These are phyloP conservation scores for Favolaschia claudopus DNA, from an alignment of 768 basidiomycete genomes.

Conservation along the genomic window DNA sequence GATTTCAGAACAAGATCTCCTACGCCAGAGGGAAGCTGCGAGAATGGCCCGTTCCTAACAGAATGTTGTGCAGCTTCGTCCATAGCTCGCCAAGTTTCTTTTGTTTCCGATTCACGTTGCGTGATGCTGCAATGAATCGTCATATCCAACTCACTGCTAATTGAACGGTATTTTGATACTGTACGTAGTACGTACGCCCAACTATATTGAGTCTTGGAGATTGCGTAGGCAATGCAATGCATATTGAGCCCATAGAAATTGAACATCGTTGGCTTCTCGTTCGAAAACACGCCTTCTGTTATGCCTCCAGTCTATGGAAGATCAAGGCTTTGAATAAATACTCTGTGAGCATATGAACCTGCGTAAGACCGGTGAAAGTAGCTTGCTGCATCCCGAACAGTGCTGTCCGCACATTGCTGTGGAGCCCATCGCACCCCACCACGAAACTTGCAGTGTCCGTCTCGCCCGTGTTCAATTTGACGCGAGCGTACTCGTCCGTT, in stretches of 20 bases:
- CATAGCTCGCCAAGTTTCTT: slow-evolving; percentile 51
- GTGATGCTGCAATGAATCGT: slow-evolving; percentile 37
- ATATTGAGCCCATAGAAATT: slow-evolving; percentile 46
- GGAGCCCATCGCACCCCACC: slow-evolving; percentile 54
- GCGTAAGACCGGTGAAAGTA: slow-evolving; percentile 47
- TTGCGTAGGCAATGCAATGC: slow-evolving; percentile 46
- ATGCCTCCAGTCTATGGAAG: slow-evolving; percentile 43
- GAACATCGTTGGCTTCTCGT: slow-evolving; percentile 29
- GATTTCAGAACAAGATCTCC: slow-evolving; percentile 27
- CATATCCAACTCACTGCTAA: neutral
- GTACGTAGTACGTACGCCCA: slow-evolving; percentile 43
- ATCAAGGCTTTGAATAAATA: neutral
- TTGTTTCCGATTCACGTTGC: slow-evolving; percentile 43
- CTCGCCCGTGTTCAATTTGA: slow-evolving; percentile 43
- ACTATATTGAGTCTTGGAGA: slow-evolving; percentile 37
- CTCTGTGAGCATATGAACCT: slow-evolving; percentile 34
- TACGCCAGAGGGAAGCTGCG: slow-evolving; percentile 27
- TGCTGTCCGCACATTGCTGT: slow-evolving; percentile 45
- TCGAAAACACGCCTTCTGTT: slow-evolving; percentile 30
- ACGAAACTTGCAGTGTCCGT: slow-evolving; percentile 46
- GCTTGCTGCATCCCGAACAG: slow-evolving; percentile 46
- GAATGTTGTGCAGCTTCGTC: slow-evolving; percentile 33
- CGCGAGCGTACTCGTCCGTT: slow-evolving; percentile 36
- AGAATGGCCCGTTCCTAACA: slow-evolving; percentile 25
- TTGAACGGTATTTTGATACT: too few species aligned